Evolutionary conservation across 139 green algal species (phyloP), one percentile per base, ranked within the genome.

Genomic region (Chlamydomonas incerta): DNA sequence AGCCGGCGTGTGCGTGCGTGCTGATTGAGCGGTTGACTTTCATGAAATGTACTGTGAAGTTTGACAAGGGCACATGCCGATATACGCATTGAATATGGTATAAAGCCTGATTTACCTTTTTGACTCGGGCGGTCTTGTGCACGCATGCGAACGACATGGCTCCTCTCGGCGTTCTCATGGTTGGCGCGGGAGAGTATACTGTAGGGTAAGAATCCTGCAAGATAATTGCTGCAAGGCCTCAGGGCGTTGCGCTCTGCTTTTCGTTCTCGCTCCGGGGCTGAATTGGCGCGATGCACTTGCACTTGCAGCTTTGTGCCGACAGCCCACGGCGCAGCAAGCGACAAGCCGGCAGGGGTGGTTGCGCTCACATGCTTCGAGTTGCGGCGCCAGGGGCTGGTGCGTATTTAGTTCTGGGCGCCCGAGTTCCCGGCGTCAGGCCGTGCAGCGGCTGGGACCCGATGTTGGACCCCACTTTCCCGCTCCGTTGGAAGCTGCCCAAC

Each of bases 331-430:
- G 90, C 90, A 15, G 91, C 91, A n/a, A 73, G 83, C 34, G 92
- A 94, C 82, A 94, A 94, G 79, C 90, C 90, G 63, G 90, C 90
- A 2, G 92, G 92, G 0, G 92, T 94, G 4, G 92, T 94, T 5
- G 92, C 92, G 8, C 79, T 94, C 34, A 88, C 88, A 1, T 90
- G 87, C 60, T 85, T 92, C 26, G 92, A 94, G 62, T 74, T 94
- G 33, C 83, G 87, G 60, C 52, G 92, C 0, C 79, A 76, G 28
- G 92, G 92, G 10, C 74, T 87, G 85, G 88, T 93, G 71, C 10
- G 79, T n/a, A n/a, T n/a, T n/a, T n/a, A n/a, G n/a, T n/a, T n/a
- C 37, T 52, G 46, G 50, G 66, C 11, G 3, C 2, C 26, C 35
- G 33, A 67, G 17, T 35, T n/a, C 37, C 3, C 50, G 14, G 8